Percentiles rank a stretch among this genome's conserved stretches.
These are phyloP conservation scores for Backusella macrospora DNA, from an alignment of 192 early-diverging fungal genomes.

Conservation along the genomic window DNA sequence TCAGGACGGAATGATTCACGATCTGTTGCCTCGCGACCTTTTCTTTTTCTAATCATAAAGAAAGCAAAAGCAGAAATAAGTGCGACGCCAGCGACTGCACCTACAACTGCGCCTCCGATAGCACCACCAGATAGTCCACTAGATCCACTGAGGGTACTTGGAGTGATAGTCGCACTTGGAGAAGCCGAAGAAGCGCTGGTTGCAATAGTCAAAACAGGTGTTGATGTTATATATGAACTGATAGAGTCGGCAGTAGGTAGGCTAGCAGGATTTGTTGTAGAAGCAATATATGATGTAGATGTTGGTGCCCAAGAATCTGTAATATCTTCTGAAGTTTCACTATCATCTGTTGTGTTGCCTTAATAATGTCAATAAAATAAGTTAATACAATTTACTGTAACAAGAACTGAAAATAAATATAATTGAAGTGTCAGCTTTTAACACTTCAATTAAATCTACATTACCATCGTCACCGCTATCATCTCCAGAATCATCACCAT, in stretches of 20 bases:
- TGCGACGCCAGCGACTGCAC: not conserved
- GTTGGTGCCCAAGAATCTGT: not conserved
- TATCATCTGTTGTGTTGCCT: not conserved
- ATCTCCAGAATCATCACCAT: not conserved
- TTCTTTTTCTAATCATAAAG: not conserved
- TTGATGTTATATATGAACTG: constrained; percentile 1
- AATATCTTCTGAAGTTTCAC: constrained; percentile 6
- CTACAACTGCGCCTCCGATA: not conserved
- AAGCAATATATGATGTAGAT: not conserved
- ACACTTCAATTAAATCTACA: not conserved
- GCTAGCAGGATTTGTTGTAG: not conserved
- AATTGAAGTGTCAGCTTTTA: not conserved
- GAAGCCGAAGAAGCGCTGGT: not conserved
- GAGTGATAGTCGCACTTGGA: not conserved
- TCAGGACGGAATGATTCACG: constrained; percentile 12
- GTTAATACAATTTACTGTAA: not conserved
- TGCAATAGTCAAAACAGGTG: not conserved
- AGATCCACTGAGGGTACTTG: not conserved
- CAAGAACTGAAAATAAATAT: not conserved
- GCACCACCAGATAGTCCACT: not conserved
- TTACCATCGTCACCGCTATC: not conserved
- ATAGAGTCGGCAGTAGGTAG: not conserved
- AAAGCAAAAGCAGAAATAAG: constrained; percentile 1
- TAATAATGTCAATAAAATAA: not conserved
- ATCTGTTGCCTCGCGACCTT: not conserved